phyloP scores from a whole-genome alignment of 176 grass and related monocot genomes.

The Avena atlantica region DNA sequence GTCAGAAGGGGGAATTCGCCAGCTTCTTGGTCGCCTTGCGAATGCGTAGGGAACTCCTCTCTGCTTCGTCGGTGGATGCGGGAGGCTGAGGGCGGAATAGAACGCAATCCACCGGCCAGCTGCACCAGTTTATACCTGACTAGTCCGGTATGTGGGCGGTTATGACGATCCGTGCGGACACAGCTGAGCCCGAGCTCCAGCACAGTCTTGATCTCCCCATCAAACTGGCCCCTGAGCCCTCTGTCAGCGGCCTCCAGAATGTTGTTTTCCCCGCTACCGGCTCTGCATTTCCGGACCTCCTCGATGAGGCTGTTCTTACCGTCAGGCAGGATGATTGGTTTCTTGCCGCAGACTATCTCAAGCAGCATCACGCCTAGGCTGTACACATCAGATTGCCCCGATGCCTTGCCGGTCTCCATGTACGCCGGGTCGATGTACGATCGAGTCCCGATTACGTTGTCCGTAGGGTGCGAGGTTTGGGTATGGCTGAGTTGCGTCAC shows the following conservation, averaged over 20 bases:
- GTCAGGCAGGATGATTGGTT: not conserved
- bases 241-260: not conserved
- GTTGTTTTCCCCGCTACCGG: not conserved
- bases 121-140: not conserved
- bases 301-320: not conserved
- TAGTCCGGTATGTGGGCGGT: not conserved
- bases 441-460: not conserved
- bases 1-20: not conserved
- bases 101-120: not conserved
- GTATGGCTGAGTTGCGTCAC: not conserved
- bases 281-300: not conserved
- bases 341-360: not conserved
- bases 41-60: not conserved
- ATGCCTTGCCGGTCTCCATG: not conserved
- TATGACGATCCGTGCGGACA: not conserved
- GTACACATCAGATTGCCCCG: not conserved
- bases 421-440: not conserved
- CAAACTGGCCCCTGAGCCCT: not conserved
- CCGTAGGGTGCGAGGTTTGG: not conserved
- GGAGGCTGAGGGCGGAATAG: not conserved
- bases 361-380: not conserved
- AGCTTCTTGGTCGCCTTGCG: not conserved
- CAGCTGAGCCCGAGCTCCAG: not conserved
- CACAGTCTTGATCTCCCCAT: not conserved
- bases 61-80: not conserved